Base-by-base conservation (phyloP, 2,329 filamentous ascomycete species). In the Colletotrichum aenigma region DNA sequence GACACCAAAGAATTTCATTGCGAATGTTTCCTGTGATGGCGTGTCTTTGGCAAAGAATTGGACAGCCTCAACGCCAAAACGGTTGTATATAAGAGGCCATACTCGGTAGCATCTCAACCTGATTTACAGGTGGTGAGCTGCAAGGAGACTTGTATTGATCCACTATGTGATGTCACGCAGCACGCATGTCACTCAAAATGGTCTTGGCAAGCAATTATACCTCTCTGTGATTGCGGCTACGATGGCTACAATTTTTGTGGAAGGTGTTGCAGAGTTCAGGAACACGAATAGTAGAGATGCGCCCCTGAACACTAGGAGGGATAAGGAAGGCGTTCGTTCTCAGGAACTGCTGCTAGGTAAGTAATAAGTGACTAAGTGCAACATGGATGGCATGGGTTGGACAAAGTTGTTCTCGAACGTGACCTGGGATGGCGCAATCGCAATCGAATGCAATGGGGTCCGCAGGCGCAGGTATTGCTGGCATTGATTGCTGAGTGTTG, bases 31-130 rank as follows among this genome's bases (percentile, higher is more conserved):
- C 9, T 48, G 43, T 48, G 6, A 13, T 21, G 38, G 18, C 18
- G 7, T n/a, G 16, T n/a, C 18, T 18, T 43, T 4, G 36, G 36
- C 38, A 12, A n/a, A 48, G 10, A n/a, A 21, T 43, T 6, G 1
- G n/a, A 48, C 12, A 21, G 43, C n/a, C 0, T 21, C 12, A 52
- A 0, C 0, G n/a, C 43, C 10, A 21, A 21, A 21, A 21, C 3
- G 1, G n/a, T 7, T 52, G n/a, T 52, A 52, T 52, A 52, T 24
- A 52, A 52, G 43, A 52, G 3, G 43, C 6, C 43, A 52, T 24
- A 4, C 18, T 48, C 2, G 5, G 3, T 48, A 21, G 43, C 43
- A 52, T 52, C 43, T 52, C 43, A 52, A 13, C 43, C 43, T 52
- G 43, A 21, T 52, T 52, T 52, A 13, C n/a, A 24, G 2, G 43